Percentiles rank a stretch among this genome's conserved stretches.
These are phyloP conservation scores for Pinus tabuliformis DNA, from an alignment of 75 land plant species.

Conservation along the genomic window DNA sequence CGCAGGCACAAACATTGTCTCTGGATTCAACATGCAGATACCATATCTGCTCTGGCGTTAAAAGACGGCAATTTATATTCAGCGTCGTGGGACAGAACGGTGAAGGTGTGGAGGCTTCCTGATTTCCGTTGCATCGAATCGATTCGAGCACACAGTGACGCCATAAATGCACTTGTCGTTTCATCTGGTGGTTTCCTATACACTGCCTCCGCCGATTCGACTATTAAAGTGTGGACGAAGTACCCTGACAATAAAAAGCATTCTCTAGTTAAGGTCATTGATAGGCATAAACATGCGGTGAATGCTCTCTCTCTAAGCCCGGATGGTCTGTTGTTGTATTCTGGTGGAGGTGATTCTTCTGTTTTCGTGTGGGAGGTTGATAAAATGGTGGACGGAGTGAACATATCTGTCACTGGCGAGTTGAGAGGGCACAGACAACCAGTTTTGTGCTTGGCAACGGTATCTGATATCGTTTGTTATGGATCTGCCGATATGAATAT, in stretches of 20 bases:
- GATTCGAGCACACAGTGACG: conserved; percentile 55
- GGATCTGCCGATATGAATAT: too few species aligned
- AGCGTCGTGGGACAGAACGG: conserved; percentile 60
- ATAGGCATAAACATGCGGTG: conserved; percentile 6
- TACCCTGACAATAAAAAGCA: neutral
- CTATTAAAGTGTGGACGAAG: conserved; percentile 25
- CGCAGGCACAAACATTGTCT: neutral
- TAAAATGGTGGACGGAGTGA: neutral
- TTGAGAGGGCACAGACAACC: too few species aligned
- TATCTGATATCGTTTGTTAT: too few species aligned
- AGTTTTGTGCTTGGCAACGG: too few species aligned
- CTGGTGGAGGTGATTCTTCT: too few species aligned
- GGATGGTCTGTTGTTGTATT: conserved; percentile 5
- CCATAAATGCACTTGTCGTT: conserved; percentile 51
- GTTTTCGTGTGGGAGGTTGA: too few species aligned
- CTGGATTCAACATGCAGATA: conserved; percentile 7
- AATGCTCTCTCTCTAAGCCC: conserved; percentile 28
- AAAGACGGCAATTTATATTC: conserved; percentile 21
- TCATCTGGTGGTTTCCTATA: conserved; percentile 18
- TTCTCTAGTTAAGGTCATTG: conserved; percentile 9
- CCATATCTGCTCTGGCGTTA: neutral
- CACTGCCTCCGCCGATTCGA: conserved; percentile 29
- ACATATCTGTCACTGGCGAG: neutral
- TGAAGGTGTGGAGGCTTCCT: conserved; percentile 60
- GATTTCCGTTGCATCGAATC: conserved; percentile 57